Evolutionary conservation across 2,329 filamentous ascomycete genomes (phyloP).

Genomic region (Arachnomyces sp.): DNA sequence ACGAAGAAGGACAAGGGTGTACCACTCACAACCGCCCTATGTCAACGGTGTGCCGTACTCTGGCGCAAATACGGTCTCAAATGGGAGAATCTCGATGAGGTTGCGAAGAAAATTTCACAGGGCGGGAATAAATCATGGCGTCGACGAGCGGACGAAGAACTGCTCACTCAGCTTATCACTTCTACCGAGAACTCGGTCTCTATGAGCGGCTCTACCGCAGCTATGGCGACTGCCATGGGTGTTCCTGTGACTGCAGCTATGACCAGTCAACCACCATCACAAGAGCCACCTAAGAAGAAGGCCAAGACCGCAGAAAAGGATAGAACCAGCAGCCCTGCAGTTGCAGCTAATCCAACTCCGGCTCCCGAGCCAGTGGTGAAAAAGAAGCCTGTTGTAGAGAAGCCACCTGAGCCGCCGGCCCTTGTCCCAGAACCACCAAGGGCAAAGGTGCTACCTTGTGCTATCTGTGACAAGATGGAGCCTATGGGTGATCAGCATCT

Average conservation of each 20-base stretch:
- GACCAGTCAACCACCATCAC: slow-evolving; percentile 21
- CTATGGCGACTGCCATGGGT: slow-evolving; percentile 37
- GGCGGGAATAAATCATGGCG: slow-evolving; percentile 78
- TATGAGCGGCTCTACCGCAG: slow-evolving; percentile 35
- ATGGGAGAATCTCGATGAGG: slow-evolving; percentile 89
- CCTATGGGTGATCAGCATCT: slow-evolving; percentile 64
- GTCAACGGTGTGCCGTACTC: slow-evolving; percentile 79
- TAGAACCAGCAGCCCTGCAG: slow-evolving; percentile 30
- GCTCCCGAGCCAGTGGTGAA: slow-evolving; percentile 46
- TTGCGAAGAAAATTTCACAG: slow-evolving; percentile 76
- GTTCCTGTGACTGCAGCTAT: slow-evolving; percentile 29
- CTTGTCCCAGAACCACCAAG: slow-evolving; percentile 72
- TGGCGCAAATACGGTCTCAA: slow-evolving; percentile 96
- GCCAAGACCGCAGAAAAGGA: slow-evolving; percentile 46
- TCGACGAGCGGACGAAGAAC: slow-evolving; percentile 82
- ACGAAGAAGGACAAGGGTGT: slow-evolving; percentile 69
- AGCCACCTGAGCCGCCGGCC: slow-evolving; percentile 48
- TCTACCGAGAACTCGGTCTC: slow-evolving; percentile 39
- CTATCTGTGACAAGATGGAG: slow-evolving; percentile 70
- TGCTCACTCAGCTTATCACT: slow-evolving; percentile 44
- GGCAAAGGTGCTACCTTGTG: slow-evolving; percentile 71
- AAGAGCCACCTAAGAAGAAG: slow-evolving; percentile 56
- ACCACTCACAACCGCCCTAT: slow-evolving; percentile 73
- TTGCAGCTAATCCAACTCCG: slow-evolving; percentile 34
- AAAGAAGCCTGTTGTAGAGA: slow-evolving; percentile 54